phyloP scores from a whole-genome alignment of 1,284 basidiomycete genomes.

The Ceratobasidium sp. region DNA sequence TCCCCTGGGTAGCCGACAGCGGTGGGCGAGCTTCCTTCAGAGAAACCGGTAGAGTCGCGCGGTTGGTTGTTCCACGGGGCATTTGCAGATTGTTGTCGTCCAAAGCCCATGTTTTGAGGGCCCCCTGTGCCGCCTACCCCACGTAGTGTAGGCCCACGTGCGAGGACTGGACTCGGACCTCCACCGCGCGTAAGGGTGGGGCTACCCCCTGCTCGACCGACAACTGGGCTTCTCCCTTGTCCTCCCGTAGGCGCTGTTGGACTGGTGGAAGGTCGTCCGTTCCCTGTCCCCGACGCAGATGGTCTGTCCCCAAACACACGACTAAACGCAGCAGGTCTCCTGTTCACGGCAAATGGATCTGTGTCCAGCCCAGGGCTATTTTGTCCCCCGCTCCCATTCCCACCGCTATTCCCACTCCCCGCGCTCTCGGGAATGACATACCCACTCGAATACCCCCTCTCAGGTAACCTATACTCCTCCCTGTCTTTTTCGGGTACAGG shows the following conservation, averaged over 20 bases:
- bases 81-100: conserved; percentile 25
- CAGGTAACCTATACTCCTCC: conserved; percentile 32
- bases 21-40: conserved; percentile 23
- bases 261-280: neutral
- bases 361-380: conserved; percentile 9
- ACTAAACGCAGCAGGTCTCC: conserved; percentile 28
- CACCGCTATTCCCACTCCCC: conserved; percentile 9
- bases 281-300: neutral
- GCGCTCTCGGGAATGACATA: conserved; percentile 4
- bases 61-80: neutral
- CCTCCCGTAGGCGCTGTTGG: neutral
- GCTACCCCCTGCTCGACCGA: conserved; percentile 3
- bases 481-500: conserved; percentile 3
- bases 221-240: neutral
- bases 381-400: conserved; percentile 9
- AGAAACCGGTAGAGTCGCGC: conserved; percentile 22
- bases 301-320: conserved; percentile 34
- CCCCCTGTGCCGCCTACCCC: neutral
- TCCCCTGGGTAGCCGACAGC: conserved; percentile 32
- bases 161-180: neutral
- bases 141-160: neutral
- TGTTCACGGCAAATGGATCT: conserved; percentile 37
- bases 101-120: conserved; percentile 38
- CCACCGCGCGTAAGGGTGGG: conserved; percentile 13
- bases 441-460: conserved; percentile 25